These are phyloP conservation scores for Candida ascalaphidarum DNA, from an alignment of 805 yeast genomes.

Conservation along the genomic window DNA sequence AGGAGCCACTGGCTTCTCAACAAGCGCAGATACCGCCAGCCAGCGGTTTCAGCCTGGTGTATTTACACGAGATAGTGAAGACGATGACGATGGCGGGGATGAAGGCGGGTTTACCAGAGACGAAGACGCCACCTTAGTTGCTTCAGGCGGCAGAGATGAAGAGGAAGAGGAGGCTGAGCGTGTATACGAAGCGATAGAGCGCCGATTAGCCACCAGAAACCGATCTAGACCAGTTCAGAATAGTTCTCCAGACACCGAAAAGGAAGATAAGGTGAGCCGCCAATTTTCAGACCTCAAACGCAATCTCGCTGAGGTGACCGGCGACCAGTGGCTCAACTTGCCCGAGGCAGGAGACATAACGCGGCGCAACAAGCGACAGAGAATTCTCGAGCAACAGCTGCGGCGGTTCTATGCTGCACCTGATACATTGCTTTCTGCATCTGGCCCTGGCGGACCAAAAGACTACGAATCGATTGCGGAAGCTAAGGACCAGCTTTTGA, in stretches of 20 bases:
- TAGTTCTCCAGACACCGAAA: conserved; percentile 1
- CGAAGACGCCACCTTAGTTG: conserved; percentile 25
- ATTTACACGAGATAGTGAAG: conserved; percentile 17
- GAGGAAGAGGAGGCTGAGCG: conserved; percentile 76
- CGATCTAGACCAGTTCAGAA: too few relatives aligned
- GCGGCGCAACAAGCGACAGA: conserved; percentile 60
- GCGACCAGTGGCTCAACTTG: conserved; percentile 68
- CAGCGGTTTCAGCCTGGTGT: conserved; percentile 2
- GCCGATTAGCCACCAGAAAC: too few relatives aligned
- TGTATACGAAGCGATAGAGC: conserved; percentile 61
- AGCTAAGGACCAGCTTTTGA: conserved; percentile 56
- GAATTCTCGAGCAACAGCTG: conserved; percentile 52
- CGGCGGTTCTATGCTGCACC: conserved; percentile 79
- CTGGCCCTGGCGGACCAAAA: conserved; percentile 13
- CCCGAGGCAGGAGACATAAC: conserved; percentile 92
- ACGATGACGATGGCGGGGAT: conserved; percentile 17
- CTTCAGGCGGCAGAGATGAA: conserved; percentile 17
- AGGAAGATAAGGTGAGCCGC: conserved; percentile 25
- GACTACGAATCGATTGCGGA: conserved; percentile 48
- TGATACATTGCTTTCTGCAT: conserved; percentile 47
- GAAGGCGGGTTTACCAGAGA: conserved; percentile 18
- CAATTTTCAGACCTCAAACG: conserved; percentile 66
- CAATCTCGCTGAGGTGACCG: conserved; percentile 47
- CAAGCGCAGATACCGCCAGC: conserved; percentile 69
- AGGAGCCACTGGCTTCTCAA: conserved; percentile 91